Evolutionary conservation across 441 rosid genomes (phyloP).

Genomic region (Corymbia calophylla): DNA sequence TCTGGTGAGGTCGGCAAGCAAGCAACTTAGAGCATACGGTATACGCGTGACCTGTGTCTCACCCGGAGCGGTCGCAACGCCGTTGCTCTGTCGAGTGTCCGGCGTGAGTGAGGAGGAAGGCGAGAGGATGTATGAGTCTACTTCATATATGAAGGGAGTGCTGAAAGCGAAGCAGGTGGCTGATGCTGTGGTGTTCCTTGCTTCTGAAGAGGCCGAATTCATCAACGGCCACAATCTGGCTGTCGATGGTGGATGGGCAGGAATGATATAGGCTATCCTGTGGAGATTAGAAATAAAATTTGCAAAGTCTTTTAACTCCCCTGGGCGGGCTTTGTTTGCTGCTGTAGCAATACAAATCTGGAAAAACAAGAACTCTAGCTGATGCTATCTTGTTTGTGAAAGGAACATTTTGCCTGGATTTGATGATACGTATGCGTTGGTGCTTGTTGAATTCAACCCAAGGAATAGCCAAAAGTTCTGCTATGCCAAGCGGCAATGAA

Average conservation of each 20-base stretch:
- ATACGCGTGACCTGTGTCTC: slow-evolving; percentile 10
- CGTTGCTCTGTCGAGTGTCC: background rate
- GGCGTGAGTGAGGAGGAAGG: slow-evolving; percentile 1
- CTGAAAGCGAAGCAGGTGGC: slow-evolving; percentile 9
- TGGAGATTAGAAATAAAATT: background rate
- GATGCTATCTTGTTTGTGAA: background rate
- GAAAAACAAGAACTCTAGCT: background rate
- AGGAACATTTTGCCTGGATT: background rate
- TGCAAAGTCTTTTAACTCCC: background rate
- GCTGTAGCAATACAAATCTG: background rate
- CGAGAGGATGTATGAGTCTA: background rate
- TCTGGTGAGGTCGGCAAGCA: slow-evolving; percentile 4
- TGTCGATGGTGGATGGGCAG: slow-evolving; percentile 11
- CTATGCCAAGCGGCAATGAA: background rate
- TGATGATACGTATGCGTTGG: background rate
- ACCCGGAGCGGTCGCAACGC: slow-evolving; percentile 5
- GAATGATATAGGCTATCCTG: background rate
- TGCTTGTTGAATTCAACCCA: background rate
- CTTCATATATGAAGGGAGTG: background rate
- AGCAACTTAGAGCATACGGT: slow-evolving; percentile 4
- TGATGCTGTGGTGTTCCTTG: background rate
- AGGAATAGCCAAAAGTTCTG: background rate
- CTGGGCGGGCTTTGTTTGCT: background rate
- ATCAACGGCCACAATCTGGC: slow-evolving; percentile 1
- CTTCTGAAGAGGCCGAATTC: background rate